Conservation (phyloP, 2,329 filamentous ascomycete genomes). For the Clarireedia monteithiana region DNA sequence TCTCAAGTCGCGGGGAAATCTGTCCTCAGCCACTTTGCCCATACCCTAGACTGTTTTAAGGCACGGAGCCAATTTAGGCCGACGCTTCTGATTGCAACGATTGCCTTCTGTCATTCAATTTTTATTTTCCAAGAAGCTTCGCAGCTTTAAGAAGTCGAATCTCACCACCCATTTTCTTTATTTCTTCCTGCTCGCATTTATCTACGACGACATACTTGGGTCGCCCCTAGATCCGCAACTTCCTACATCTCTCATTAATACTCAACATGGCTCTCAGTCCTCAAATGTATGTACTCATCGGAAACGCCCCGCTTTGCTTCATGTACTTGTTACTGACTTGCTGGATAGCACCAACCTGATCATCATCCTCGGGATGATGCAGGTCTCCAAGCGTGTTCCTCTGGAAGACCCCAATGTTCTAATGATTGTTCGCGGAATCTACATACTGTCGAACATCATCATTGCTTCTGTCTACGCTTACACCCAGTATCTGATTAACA, state of each 20-base stretch:
- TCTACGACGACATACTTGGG: conserved; percentile 10
- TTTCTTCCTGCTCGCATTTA: conserved; percentile 14
- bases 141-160: too few species aligned
- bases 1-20: neutral
- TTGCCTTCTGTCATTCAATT: conserved; percentile 1
- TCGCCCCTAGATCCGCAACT: neutral
- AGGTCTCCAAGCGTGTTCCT: conserved; percentile 90
- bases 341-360: conserved; percentile 72
- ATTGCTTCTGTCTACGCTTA: conserved; percentile 82
- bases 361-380: conserved; percentile 97
- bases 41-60: neutral
- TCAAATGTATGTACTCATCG: conserved; percentile 47
- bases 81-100: conserved; percentile 8
- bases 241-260: conserved; percentile 4
- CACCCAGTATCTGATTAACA: conserved; percentile 77
- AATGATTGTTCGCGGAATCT: conserved; percentile 54
- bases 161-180: neutral
- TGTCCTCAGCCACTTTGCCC: conserved; percentile 5
- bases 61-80: conserved; percentile 1
- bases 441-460: conserved; percentile 64
- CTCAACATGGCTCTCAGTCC: conserved; percentile 53
- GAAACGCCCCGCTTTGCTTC: conserved; percentile 10
- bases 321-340: conserved; percentile 12
- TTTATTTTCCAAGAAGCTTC: neutral
- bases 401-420: conserved; percentile 80